A percentile compares a stretch with the other conserved stretches of the same genome.
Evolutionary conservation across 2,329 filamentous ascomycete genomes (phyloP).

Genomic region (Sclerotiophoma versabilis): DNA sequence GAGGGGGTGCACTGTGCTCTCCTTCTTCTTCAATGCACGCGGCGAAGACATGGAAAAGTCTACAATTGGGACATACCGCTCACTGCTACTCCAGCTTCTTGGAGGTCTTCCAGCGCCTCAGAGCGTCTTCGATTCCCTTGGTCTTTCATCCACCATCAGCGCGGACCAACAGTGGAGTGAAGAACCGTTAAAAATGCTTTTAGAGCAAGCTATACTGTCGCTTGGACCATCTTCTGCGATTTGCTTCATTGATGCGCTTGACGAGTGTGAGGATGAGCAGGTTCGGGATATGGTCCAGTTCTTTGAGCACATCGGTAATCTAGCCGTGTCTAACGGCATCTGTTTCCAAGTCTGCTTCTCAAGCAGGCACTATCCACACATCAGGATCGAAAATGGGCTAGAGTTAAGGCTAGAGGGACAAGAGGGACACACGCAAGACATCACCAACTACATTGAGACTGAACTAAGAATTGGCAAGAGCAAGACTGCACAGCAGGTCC

Average conservation of each 20-base stretch:
- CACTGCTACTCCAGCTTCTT: slow-evolving; percentile 36
- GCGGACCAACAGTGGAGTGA: slow-evolving; percentile 20
- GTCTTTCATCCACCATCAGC: slow-evolving; percentile 4
- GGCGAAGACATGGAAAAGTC: slow-evolving; percentile 31
- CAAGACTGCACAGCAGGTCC: slow-evolving; percentile 31
- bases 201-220: slow-evolving; percentile 24
- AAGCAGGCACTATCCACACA: slow-evolving; percentile 55
- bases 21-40: slow-evolving; percentile 41
- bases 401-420: slow-evolving; percentile 47
- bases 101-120: slow-evolving; percentile 19
- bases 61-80: slow-evolving; percentile 32
- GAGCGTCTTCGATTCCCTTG: slow-evolving; percentile 8
- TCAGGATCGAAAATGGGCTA: slow-evolving; percentile 43
- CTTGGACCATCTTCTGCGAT: slow-evolving; percentile 24
- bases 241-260: slow-evolving; percentile 55
- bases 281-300: slow-evolving; percentile 54
- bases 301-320: slow-evolving; percentile 51
- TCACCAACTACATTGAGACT: slow-evolving; percentile 34
- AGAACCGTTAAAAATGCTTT: slow-evolving; percentile 23
- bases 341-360: slow-evolving; percentile 18
- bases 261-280: slow-evolving; percentile 57
- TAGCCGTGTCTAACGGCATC: slow-evolving; percentile 14
- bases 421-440: slow-evolving; percentile 48
- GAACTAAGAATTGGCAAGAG: slow-evolving; percentile 32
- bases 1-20: slow-evolving; percentile 10